Base-by-base conservation (phyloP, 1,284 basidiomycete genomes). In the Bondarzewia mesenterica region DNA sequence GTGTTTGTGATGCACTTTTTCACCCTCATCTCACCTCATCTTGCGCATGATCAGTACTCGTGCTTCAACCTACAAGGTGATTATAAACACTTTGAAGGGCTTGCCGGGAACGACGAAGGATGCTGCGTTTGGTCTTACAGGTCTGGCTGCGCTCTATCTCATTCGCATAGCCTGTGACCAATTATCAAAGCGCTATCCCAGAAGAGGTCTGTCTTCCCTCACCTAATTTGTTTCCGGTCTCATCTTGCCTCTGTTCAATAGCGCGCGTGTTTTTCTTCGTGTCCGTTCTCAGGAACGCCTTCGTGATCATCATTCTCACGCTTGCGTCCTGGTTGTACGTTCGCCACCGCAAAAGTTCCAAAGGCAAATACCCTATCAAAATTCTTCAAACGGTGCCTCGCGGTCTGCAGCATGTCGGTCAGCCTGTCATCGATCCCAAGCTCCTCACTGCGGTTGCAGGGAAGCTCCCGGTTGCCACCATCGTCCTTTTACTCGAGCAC, bases 401-500 rank as follows among this genome's bases (percentile, higher is more conserved):
- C 12, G 90, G 90, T 27, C 80, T 93, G 61, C 77, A 82, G 63
- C 73, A 95, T 60, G 80, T 98, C 51, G 80, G 84, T 7, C 71
- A 68, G 44, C 91, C 93, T 0, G 57, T 61, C n/a, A 80, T 97
- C 51, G 77, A 86, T 57, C 55, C 58, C 2, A 57, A 72, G 5
- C 73, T 98, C 23, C 64, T 98, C 36, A 60, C 62, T 1, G 86
- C 86, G 2, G 72, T 98, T 50, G 89, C 77, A 4, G 69, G 81
- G 10, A 74, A 96, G 55, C 69, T 99, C 4, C 94, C 94, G 2
- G 87, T 96, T 12, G 89, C 94, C 37, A 94, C 93, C 5, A 95
- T 99, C 62, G 89, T 99, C 57, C 75, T 99, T 39, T 74, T 99
- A 14, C 77, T 99, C 45, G 95, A 99, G 66, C 96, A 99, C 70